These are phyloP conservation scores for Vitis labrusca DNA, from an alignment of 164 flowering plant species.

Conservation along the genomic window DNA sequence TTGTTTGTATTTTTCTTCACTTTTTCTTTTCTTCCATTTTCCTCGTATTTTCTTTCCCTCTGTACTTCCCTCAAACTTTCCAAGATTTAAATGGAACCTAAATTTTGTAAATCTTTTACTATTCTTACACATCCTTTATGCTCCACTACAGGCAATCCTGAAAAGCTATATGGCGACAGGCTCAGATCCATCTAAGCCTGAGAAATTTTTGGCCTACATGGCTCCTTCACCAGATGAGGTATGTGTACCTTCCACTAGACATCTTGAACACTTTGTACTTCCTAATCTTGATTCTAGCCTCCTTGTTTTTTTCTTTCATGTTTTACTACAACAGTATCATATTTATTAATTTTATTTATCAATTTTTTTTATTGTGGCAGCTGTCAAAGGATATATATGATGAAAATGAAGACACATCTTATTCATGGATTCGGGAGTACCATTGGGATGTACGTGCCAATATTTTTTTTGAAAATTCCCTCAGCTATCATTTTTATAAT, in stretches of 20 bases:
- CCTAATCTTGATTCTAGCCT: neutral
- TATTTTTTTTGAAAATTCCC: neutral
- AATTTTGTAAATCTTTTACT: neutral
- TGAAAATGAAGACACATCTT: slow-evolving; percentile 75
- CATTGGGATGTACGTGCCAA: slow-evolving; percentile 86
- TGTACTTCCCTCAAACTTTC: no score
- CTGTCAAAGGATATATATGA: slow-evolving; percentile 78
- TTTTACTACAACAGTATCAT: neutral
- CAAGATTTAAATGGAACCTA: neutral
- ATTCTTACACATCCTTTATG: neutral
- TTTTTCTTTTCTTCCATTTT: no score
- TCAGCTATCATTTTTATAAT: neutral
- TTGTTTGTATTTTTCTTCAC: no score
- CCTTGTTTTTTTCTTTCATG: neutral
- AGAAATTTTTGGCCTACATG: slow-evolving; percentile 93
- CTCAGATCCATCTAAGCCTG: slow-evolving; percentile 71
- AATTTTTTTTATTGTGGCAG: slow-evolving; percentile 41
- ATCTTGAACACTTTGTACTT: slow-evolving; percentile 1
- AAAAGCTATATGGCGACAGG: slow-evolving; percentile 67
- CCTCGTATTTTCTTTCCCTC: no score
- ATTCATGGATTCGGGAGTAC: slow-evolving; percentile 91
- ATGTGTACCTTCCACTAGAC: neutral
- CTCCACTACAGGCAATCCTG: slow-evolving; percentile 74
- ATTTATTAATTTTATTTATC: neutral
- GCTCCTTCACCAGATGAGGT: slow-evolving; percentile 85